phyloP scores from a whole-genome alignment of 2,329 filamentous ascomycete species.

The Drechslerella dactyloides region DNA sequence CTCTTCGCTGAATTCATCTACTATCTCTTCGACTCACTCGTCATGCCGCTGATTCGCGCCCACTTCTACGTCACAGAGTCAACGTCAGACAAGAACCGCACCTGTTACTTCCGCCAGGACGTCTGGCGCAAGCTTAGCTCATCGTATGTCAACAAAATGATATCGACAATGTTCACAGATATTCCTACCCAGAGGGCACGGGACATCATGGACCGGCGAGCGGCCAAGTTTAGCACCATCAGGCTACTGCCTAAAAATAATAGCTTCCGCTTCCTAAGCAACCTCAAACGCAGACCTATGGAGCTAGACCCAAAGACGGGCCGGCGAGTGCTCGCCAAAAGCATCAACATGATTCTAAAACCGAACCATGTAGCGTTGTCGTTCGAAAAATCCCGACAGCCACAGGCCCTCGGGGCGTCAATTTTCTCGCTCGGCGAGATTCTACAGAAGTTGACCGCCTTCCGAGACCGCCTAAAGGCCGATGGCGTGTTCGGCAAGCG shows the following conservation, averaged over 20 bases:
- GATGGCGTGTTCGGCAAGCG: slow-evolving; percentile 57
- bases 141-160: slow-evolving; percentile 72
- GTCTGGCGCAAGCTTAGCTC: slow-evolving; percentile 80
- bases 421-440: slow-evolving; percentile 83
- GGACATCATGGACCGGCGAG: slow-evolving; percentile 67
- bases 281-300: slow-evolving; percentile 72
- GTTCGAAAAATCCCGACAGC: slow-evolving; percentile 73
- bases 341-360: slow-evolving; percentile 73
- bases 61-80: slow-evolving; percentile 97
- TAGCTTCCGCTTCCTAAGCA: slow-evolving; percentile 83
- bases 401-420: slow-evolving; percentile 73
- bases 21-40: slow-evolving; percentile 87
- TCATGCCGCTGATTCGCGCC: slow-evolving; percentile 82
- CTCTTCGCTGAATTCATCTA: slow-evolving; percentile 86
- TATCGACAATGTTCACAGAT: slow-evolving; percentile 77
- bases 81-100: slow-evolving; percentile 74
- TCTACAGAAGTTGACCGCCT: slow-evolving; percentile 73
- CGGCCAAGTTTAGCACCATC: slow-evolving; percentile 77
- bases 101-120: slow-evolving; percentile 96
- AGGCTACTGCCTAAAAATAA: slow-evolving; percentile 80
- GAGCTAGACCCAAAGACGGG: slow-evolving; percentile 55
- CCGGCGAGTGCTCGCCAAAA: slow-evolving; percentile 63
- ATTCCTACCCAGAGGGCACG: slow-evolving; percentile 67
- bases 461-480: slow-evolving; percentile 64
- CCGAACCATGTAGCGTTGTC: slow-evolving; percentile 79